These are phyloP conservation scores for Pichia sp. DNA, from an alignment of 1,139 yeast species.

Conservation along the genomic window DNA sequence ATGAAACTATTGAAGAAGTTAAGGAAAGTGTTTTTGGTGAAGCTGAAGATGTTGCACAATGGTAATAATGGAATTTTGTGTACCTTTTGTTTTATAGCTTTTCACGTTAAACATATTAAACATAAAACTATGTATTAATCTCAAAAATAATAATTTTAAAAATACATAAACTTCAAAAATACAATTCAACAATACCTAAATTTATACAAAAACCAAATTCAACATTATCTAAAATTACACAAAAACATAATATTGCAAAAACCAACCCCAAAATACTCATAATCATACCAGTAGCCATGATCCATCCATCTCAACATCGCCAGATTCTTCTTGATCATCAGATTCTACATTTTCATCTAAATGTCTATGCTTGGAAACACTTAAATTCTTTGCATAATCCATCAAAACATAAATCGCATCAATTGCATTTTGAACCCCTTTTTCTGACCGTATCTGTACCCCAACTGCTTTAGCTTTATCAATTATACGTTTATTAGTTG, in stretches of 20 bases:
- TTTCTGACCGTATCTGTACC: conserved; percentile 54
- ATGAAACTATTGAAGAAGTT: conserved; percentile 44
- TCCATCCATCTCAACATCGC: conserved; percentile 22
- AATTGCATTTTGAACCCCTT: conserved; percentile 77
- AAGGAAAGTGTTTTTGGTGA: conserved; percentile 88
- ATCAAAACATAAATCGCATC: conserved; percentile 69
- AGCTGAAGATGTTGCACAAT: conserved; percentile 85
- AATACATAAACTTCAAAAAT: neutral
- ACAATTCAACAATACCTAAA: neutral
- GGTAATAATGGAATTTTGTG: conserved; percentile 41
- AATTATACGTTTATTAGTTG: conserved; percentile 59
- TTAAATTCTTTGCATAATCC: conserved; percentile 62
- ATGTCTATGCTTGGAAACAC: conserved; percentile 22
- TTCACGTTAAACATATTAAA: neutral
- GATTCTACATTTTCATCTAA: conserved; percentile 1
- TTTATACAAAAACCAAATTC: neutral
- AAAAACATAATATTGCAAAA: neutral
- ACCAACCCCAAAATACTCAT: neutral
- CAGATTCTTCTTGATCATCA: neutral
- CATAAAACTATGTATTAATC: neutral
- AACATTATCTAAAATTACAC: neutral
- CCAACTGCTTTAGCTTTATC: conserved; percentile 62
- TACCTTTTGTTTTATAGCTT: neutral
- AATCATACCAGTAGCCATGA: conserved; percentile 31
- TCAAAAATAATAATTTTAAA: neutral